Evolutionary conservation across 768 basidiomycete species (phyloP).

Genomic region (Lepiota brunneoincarnata): DNA sequence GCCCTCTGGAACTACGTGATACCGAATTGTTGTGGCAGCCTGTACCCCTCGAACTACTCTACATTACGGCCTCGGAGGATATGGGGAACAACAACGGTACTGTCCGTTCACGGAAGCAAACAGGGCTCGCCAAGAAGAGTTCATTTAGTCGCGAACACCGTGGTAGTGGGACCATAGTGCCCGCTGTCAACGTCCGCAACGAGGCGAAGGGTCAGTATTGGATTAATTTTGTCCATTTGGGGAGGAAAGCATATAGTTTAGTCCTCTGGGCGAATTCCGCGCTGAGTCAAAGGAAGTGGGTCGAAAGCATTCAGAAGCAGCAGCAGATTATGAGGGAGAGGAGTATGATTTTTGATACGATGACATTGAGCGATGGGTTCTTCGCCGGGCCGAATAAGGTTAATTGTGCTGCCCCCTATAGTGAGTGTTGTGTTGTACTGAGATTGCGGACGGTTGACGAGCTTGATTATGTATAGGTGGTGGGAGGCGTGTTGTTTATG

Average conservation of each 20-base stretch:
- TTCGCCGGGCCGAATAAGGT: slow-evolving; percentile 84
- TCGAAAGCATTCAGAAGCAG: slow-evolving; percentile 88
- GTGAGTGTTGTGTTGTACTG: slow-evolving; percentile 50
- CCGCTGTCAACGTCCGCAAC: slow-evolving; percentile 51
- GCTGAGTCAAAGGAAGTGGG: slow-evolving; percentile 88
- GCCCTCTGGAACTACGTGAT: not conserved
- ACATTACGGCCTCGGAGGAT: slow-evolving; percentile 79
- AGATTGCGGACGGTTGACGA: not conserved
- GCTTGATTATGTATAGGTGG: slow-evolving; percentile 46
- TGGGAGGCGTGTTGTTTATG: slow-evolving; percentile 87
- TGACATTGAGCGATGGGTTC: slow-evolving; percentile 83
- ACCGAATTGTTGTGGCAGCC: slow-evolving; percentile 50
- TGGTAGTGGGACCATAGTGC: slow-evolving; percentile 36
- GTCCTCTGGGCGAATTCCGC: slow-evolving; percentile 89
- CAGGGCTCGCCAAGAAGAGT: slow-evolving; percentile 43
- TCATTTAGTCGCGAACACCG: slow-evolving; percentile 38
- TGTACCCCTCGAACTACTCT: slow-evolving; percentile 90
- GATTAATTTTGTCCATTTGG: slow-evolving; percentile 92
- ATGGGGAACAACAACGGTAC: slow-evolving; percentile 23
- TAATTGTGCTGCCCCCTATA: slow-evolving; percentile 85
- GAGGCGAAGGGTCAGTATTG: slow-evolving; percentile 82
- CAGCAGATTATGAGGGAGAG: slow-evolving; percentile 82
- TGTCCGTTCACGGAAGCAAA: slow-evolving; percentile 35
- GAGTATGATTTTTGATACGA: slow-evolving; percentile 83
- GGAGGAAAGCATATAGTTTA: slow-evolving; percentile 88